phyloP scores from a whole-genome alignment of 495 filamentous ascomycete species.

The Neurospora tetrasperma region DNA sequence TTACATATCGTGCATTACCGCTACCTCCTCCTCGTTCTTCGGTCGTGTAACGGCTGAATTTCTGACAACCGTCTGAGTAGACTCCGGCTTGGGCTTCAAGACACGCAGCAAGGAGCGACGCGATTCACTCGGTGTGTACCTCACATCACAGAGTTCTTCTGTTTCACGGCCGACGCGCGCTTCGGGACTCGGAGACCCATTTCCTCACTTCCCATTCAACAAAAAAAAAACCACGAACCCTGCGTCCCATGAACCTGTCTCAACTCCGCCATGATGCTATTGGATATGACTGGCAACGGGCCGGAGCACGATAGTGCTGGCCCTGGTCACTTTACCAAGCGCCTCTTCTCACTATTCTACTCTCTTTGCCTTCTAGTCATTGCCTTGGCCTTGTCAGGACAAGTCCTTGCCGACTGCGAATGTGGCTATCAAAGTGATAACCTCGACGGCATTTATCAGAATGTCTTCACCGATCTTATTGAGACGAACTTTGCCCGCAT shows the following conservation, averaged over 20 bases:
- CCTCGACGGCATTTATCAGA: slow-evolving; percentile 27
- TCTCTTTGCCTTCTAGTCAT: slow-evolving; percentile 10
- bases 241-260: not conserved
- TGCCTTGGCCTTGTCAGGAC: slow-evolving; percentile 5
- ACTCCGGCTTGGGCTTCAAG: not conserved
- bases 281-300: not conserved
- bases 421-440: slow-evolving; percentile 50
- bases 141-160: not conserved
- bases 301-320: not conserved
- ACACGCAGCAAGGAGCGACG: not conserved
- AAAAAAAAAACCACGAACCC: not conserved
- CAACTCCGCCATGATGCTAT: not conserved
- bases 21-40: not conserved
- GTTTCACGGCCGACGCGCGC: not conserved
- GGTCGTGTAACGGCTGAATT: not conserved
- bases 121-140: not conserved
- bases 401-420: slow-evolving; percentile 46
- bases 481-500: slow-evolving; percentile 58
- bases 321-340: not conserved
- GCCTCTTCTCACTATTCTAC: not conserved
- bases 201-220: not conserved
- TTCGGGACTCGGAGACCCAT: not conserved
- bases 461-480: slow-evolving; percentile 54
- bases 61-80: not conserved
- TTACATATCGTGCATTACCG: not conserved